phyloP scores from a whole-genome alignment of 2,329 filamentous ascomycete species.

The Rutstroemia sp. region DNA sequence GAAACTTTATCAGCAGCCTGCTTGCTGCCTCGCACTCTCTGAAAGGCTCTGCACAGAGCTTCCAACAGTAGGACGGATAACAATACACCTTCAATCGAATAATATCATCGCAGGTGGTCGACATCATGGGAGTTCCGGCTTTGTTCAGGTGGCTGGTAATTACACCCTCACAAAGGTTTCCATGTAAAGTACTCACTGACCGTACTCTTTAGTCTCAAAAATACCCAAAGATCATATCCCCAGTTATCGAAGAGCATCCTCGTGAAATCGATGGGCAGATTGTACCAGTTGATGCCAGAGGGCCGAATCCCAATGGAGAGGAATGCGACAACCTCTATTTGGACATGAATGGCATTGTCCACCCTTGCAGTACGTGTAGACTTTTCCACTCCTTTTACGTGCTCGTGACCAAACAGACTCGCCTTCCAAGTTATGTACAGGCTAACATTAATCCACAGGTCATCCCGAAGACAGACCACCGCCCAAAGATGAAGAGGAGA shows the following conservation, averaged over 20 bases:
- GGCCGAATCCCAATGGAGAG: constrained; percentile 91
- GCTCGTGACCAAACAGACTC: neutral
- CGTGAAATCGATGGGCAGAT: constrained; percentile 73
- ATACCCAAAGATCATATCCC: constrained; percentile 94
- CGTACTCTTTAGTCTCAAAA: constrained; percentile 59
- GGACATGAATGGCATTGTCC: constrained; percentile 99
- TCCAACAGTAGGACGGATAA: neutral
- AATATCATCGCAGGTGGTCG: neutral
- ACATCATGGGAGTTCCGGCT: constrained; percentile 29
- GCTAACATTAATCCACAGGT: neutral
- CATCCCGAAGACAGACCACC: constrained; percentile 91
- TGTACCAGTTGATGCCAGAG: constrained; percentile 77
- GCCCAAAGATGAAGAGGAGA: constrained; percentile 91
- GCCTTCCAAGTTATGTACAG: neutral
- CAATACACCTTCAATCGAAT: neutral
- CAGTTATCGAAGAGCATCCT: constrained; percentile 80
- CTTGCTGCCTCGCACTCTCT: neutral
- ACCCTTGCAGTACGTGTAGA: constrained; percentile 62
- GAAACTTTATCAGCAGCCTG: neutral
- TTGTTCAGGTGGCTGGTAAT: constrained; percentile 74
- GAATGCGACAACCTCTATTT: constrained; percentile 97
- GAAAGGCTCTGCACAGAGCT: neutral
- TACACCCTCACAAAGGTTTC: neutral
- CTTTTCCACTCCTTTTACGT: neutral
- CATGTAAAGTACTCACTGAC: neutral